Evolutionary conservation across 192 early-diverging fungal species (phyloP), one percentile per base, ranked within the genome.

Genomic region (Coemansia sp.): DNA sequence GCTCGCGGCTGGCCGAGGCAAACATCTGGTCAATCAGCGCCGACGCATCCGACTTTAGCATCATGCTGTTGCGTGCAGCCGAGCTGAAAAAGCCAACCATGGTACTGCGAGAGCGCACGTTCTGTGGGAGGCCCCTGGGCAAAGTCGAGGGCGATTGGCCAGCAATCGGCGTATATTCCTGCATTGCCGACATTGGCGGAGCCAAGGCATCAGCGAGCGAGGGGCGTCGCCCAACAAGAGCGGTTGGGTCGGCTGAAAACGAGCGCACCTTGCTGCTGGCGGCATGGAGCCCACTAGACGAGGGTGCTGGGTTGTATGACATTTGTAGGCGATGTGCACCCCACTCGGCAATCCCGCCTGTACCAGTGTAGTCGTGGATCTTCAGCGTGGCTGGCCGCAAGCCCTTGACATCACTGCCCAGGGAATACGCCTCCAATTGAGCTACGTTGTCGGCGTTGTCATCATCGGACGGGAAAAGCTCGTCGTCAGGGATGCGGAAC

Each of bases 1-100:
- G 62, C 65, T 77, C 68, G 34, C 67, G 63, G 56, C 76, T 73
- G 53, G 76, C 76, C 32, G 76, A 80, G 22, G 76, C 76, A 67
- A 80, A 80, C 76, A 80, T 80, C 63, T 80, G 76, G 63, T 80
- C 71, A 48, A 80, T 80, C 21, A 80, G 63, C 29, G 52, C 63
- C 37, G 70, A 58, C 19, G 76, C 76, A 33, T 73, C 76, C 3
- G 75, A 61, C 34, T 57, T 60, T 29, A 78, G 38, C 69, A 78
- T 68, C 69, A 62, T 72, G 55, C 75, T 78, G 61, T 68, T 68
- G 40, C 75, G 75, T 59, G 63, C 56, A 26, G 59, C 59, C 18
- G 50, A 26, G 29, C 35, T 52, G 46, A 36, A 42, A 27, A 27
- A 29, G 19, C 37, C 44, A 2, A 36, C 24, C 22, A 50, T 50